Evolutionary conservation across 805 yeast species (phyloP).

Genomic region (Wickerhamiella cacticola): DNA sequence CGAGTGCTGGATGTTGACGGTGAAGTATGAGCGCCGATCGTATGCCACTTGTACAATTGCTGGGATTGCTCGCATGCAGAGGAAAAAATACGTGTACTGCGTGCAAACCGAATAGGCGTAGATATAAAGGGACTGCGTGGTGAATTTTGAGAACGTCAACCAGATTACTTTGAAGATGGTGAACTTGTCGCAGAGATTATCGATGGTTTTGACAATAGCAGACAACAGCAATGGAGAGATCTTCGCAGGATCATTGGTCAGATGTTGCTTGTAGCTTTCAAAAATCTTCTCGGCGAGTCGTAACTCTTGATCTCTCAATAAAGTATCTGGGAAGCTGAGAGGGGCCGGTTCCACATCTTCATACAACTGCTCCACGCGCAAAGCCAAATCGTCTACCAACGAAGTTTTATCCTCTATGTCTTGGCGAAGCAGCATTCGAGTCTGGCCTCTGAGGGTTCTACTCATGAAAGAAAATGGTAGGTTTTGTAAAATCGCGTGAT

Average conservation of each 20-base stretch:
- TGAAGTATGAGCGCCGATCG: conserved; percentile 6
- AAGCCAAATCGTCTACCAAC: background rate
- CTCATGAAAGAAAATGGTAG: conserved; percentile 23
- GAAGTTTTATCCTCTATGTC: background rate
- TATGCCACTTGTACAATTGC: conserved; percentile 8
- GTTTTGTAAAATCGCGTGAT: conserved; percentile 38
- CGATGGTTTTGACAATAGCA: background rate
- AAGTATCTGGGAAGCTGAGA: background rate
- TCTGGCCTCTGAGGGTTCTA: conserved; percentile 17
- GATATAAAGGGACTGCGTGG: conserved; percentile 4
- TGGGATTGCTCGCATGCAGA: conserved; percentile 7
- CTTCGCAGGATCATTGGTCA: background rate
- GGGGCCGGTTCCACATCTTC: background rate
- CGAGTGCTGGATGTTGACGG: conserved; percentile 1
- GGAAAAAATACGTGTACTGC: conserved; percentile 5
- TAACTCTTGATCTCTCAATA: conserved; percentile 1
- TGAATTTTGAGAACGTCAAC: background rate
- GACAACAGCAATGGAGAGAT: background rate
- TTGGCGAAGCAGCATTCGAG: conserved; percentile 15
- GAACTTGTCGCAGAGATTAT: conserved; percentile 5
- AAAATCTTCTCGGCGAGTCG: conserved; percentile 2
- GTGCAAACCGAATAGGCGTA: conserved; percentile 2
- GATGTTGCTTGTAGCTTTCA: background rate
- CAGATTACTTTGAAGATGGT: conserved; percentile 3
- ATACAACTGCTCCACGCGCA: background rate